Evolutionary conservation across 2,329 filamentous ascomycete genomes (phyloP).

Genomic region (Colletotrichum endophyticum): DNA sequence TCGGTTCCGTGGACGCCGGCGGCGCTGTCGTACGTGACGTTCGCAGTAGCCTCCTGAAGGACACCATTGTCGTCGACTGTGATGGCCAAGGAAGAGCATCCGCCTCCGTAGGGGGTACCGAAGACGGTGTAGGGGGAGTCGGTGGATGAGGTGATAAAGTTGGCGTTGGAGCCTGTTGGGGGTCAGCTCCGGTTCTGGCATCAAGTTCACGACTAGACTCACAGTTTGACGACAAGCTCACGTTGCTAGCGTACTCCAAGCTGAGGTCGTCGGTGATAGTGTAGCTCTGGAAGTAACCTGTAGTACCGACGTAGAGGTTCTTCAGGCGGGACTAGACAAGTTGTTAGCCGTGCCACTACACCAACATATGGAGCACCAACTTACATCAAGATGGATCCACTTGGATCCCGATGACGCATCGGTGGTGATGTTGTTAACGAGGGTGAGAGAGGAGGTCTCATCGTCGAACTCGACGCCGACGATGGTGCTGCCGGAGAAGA

Average conservation of each 20-base stretch:
- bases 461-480: slow-evolving; percentile 27
- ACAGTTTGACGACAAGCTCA: slow-evolving; percentile 16
- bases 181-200: not conserved
- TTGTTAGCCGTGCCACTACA: too few relatives aligned
- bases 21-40: slow-evolving; percentile 22
- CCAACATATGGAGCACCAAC: too few relatives aligned
- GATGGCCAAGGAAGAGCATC: slow-evolving; percentile 24
- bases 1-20: slow-evolving; percentile 31
- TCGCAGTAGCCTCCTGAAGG: slow-evolving; percentile 17
- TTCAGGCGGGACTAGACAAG: not conserved
- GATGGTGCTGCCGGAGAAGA: slow-evolving; percentile 2
- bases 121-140: slow-evolving; percentile 25
- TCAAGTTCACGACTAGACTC: not conserved
- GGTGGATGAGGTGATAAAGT: slow-evolving; percentile 23
- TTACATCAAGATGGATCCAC: slow-evolving; percentile 26
- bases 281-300: slow-evolving; percentile 9
- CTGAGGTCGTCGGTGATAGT: slow-evolving; percentile 6
- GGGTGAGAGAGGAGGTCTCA: slow-evolving; percentile 21
- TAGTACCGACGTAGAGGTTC: slow-evolving; percentile 4
- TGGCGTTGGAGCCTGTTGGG: slow-evolving; percentile 7
- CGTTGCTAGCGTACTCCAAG: slow-evolving; percentile 5
- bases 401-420: slow-evolving; percentile 17
- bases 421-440: slow-evolving; percentile 26
- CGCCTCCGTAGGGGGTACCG: slow-evolving; percentile 24
- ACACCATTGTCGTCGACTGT: slow-evolving; percentile 25